Evolutionary conservation across 2,329 filamentous ascomycete species (phyloP).

Genomic region (Fusarium odoratissimum): DNA sequence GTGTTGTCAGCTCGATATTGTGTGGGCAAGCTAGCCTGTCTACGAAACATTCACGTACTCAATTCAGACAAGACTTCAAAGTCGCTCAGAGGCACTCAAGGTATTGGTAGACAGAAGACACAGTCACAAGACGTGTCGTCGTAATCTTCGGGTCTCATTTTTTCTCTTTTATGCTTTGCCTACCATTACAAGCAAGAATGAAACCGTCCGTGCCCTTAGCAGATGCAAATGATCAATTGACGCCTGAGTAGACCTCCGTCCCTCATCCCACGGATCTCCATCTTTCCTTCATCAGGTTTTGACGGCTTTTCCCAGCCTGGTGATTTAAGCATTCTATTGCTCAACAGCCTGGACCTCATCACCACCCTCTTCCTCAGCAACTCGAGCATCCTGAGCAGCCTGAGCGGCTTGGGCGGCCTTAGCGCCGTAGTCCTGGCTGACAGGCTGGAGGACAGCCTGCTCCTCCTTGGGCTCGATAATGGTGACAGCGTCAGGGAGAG

Average conservation of each 20-base stretch:
- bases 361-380: conserved; percentile 68
- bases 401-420: conserved; percentile 77
- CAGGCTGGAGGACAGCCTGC: conserved; percentile 91
- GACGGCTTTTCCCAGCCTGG: conserved; percentile 38
- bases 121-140: conserved; percentile 40
- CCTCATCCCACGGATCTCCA: conserved; percentile 45
- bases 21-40: neutral
- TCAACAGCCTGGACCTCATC: conserved; percentile 64
- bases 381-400: conserved; percentile 72
- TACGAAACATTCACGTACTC: neutral
- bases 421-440: conserved; percentile 98
- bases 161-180: conserved; percentile 50
- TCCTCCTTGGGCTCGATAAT: conserved; percentile 99
- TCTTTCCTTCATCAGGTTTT: conserved; percentile 41
- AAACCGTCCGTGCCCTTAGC: conserved; percentile 54
- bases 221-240: conserved; percentile 58
- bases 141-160: conserved; percentile 52
- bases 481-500: conserved; percentile 97
- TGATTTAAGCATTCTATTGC: conserved; percentile 51
- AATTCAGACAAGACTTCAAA: neutral
- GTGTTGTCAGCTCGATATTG: neutral
- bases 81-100: neutral
- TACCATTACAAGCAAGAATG: conserved; percentile 55
- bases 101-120: conserved; percentile 44
- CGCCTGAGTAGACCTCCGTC: conserved; percentile 55